Percentiles rank a stretch among this genome's conserved stretches.
Conservation (phyloP, 768 basidiomycete species). For the Lentinus tigrinus region DNA sequence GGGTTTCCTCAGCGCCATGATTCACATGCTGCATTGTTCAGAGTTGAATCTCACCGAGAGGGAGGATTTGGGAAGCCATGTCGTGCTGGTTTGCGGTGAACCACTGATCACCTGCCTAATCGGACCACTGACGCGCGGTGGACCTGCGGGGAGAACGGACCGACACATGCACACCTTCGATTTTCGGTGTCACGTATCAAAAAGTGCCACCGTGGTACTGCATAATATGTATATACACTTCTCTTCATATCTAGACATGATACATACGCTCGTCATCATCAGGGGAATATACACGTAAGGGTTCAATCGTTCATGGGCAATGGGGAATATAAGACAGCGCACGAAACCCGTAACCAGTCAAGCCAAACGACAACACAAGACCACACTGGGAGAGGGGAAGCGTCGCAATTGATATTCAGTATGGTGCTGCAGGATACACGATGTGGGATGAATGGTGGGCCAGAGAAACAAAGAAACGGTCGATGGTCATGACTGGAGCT, state of each 20-base stretch:
- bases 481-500: slow-evolving; percentile 6
- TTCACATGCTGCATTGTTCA: background rate
- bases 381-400: background rate
- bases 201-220: no score
- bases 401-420: slow-evolving; percentile 17
- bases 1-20: background rate
- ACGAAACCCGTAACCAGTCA: slow-evolving; percentile 1
- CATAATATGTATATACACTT: background rate
- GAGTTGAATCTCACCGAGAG: slow-evolving; percentile 60
- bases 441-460: slow-evolving; percentile 10
- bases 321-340: slow-evolving; percentile 7
- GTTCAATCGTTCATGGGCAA: slow-evolving; percentile 3
- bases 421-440: slow-evolving; percentile 20
- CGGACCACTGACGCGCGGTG: background rate
- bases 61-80: slow-evolving; percentile 94
- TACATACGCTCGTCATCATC: slow-evolving; percentile 2
- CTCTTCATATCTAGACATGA: background rate
- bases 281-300: slow-evolving; percentile 11
- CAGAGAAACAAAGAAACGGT: background rate
- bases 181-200: no score
- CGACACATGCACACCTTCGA: background rate
- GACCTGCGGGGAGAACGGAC: background rate
- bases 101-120: slow-evolving; percentile 9
- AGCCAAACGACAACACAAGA: background rate
- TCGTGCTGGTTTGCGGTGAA: slow-evolving; percentile 13